Conservation (phyloP, 2,329 filamentous ascomycete genomes). For the Colletotrichum chlorophyti region DNA sequence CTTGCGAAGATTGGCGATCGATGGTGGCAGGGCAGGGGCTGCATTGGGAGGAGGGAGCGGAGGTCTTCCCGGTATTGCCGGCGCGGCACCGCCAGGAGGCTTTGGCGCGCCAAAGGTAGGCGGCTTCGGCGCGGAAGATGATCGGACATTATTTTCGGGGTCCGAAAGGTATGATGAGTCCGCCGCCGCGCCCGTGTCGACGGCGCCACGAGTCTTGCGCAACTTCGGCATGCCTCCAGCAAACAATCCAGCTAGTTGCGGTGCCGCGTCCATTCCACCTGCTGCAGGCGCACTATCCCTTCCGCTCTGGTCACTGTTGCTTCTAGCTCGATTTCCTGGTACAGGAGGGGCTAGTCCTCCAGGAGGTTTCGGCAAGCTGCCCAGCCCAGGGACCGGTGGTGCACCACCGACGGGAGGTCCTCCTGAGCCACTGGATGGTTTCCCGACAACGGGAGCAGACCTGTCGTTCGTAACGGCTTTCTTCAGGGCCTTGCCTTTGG, state of each 20-base stretch:
- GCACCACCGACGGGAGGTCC: slow-evolving; percentile 74
- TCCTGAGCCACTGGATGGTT: slow-evolving; percentile 58
- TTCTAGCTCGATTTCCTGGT: slow-evolving; percentile 75
- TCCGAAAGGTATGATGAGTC: slow-evolving; percentile 82
- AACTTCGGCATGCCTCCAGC: slow-evolving; percentile 95
- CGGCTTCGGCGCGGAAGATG: slow-evolving; percentile 59
- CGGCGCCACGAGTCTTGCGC: slow-evolving; percentile 82
- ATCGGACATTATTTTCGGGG: slow-evolving; percentile 62
- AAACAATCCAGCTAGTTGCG: slow-evolving; percentile 87
- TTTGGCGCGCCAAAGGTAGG: slow-evolving; percentile 62
- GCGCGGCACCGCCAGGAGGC: slow-evolving; percentile 65
- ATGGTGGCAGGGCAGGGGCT: slow-evolving; percentile 56
- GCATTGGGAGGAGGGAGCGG: slow-evolving; percentile 49
- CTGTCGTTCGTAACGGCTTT: slow-evolving; percentile 92
- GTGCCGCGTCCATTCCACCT: slow-evolving; percentile 63
- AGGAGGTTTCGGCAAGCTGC: slow-evolving; percentile 55
- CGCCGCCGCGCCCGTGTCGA: slow-evolving; percentile 67
- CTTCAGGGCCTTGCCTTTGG: slow-evolving; percentile 79
- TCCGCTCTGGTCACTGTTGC: slow-evolving; percentile 79
- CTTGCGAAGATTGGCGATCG: slow-evolving; percentile 68
- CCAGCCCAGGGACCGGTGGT: slow-evolving; percentile 76
- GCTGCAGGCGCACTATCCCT: slow-evolving; percentile 47
- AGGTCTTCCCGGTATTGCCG: slow-evolving; percentile 63
- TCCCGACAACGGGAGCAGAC: slow-evolving; percentile 77
- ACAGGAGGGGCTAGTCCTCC: slow-evolving; percentile 75